Evolutionary conservation across 2,329 filamentous ascomycete genomes (phyloP), one percentile per base, ranked within the genome.

Genomic region (Colletotrichum destructivum): DNA sequence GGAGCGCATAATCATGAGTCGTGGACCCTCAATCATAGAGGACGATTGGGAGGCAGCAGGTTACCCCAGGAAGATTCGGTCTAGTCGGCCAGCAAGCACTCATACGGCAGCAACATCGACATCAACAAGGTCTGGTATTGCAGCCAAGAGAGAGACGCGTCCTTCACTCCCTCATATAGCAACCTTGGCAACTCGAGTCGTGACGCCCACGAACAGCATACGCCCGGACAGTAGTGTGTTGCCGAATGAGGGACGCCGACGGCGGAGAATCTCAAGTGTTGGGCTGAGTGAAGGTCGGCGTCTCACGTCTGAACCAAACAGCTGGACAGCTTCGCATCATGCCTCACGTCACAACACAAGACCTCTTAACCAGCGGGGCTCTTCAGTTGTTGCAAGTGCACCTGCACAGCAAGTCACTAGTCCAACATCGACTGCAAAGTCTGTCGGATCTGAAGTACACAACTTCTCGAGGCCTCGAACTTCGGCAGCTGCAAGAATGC

Each of bases 381-480:
- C 40, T 5, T 64, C 59, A 2, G 26, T 42, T 0, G 16, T n/a
- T 3, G 21, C 38, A 12, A 38, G 35, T 15, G 40, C 26, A 13
- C 18, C 44, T 12, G 46, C 26, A 21, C 12, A 16, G 5, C 52
- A 40, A 1, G 46, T 40, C 3, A 5, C 3, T 3, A 64, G 65
- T 42, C 54, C 40, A 9, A 49, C 59, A 9, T 55, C 35, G 16
- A 71, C 59, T 15, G 23, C 35, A 11, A 21, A 12, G 21, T 55
- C 49, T 5, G 21, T 49, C 4, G 42, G 21, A 15, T 69, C 69
- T 2, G 60, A 60, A 2, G 9, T 69, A 46, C 66, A 71, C 23
- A 71, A 69, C 18, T 71, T 71, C n/a, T 71, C 69, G 3, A 55
- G 69, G 7, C 69, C 69, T n/a, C 52, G 69, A 15, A 69, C 59